Percentiles rank a stretch among this genome's conserved stretches.
Evolutionary conservation across 768 basidiomycete species (phyloP).

Genomic region (Tephrocybe sp.): DNA sequence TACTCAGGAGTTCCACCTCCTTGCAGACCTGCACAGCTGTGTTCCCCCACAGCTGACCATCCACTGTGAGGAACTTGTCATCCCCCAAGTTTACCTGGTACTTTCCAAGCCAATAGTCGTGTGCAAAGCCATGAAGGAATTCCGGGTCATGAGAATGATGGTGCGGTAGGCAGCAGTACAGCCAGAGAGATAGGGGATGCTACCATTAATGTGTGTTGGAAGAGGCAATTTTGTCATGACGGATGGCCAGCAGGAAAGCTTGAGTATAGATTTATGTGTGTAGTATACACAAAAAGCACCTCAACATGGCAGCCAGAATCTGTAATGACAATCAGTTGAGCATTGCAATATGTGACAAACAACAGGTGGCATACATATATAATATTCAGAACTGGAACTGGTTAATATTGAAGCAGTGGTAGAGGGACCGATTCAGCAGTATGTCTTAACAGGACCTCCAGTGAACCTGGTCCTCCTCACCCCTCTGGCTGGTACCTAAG

Average conservation of each 20-base stretch:
- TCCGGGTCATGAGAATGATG: constrained; percentile 92
- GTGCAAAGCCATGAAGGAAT: constrained; percentile 90
- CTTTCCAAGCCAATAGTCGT: constrained; percentile 92
- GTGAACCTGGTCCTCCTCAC: too few species aligned
- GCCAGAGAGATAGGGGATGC: constrained; percentile 88
- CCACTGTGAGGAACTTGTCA: constrained; percentile 96
- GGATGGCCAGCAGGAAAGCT: constrained; percentile 90
- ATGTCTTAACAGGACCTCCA: too few species aligned
- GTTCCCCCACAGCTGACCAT: constrained; percentile 93
- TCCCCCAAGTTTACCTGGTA: constrained; percentile 95
- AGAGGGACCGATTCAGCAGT: too few species aligned
- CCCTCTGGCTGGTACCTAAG: too few species aligned
- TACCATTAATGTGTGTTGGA: constrained; percentile 93
- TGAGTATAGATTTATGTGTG: too few species aligned
- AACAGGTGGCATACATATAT: too few species aligned
- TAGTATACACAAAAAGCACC: too few species aligned
- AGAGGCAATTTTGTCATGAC: constrained; percentile 89
- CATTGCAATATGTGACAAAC: too few species aligned
- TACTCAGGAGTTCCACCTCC: constrained; percentile 83
- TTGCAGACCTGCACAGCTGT: constrained; percentile 88
- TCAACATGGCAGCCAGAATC: too few species aligned
- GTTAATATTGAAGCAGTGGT: too few species aligned
- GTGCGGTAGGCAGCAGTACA: constrained; percentile 93
- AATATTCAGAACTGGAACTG: too few species aligned
- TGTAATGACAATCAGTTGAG: too few species aligned